Percentiles rank a stretch among this genome's conserved stretches.
Evolutionary conservation across 1,284 basidiomycete genomes (phyloP).

Genomic region (Ganoderma lucidum): DNA sequence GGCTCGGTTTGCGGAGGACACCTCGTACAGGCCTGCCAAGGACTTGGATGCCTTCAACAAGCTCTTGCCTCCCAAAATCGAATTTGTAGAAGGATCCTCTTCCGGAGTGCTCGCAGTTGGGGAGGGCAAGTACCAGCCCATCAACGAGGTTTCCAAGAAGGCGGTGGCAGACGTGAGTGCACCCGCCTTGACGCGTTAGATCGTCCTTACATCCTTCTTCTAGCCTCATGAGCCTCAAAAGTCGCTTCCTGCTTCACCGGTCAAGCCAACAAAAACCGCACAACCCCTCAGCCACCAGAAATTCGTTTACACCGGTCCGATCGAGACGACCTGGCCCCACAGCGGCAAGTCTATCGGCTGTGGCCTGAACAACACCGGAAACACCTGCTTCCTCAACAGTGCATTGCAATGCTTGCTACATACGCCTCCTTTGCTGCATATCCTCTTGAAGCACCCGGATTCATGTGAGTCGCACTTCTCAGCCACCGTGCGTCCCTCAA

Average conservation of each 20-base stretch:
- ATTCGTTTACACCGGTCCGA: conserved; percentile 54
- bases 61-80: conserved; percentile 75
- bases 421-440: conserved; percentile 87
- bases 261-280: conserved; percentile 17
- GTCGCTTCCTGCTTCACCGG: not conserved
- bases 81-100: conserved; percentile 84
- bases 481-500: not conserved
- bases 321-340: conserved; percentile 65
- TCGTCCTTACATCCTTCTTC: not conserved
- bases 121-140: conserved; percentile 80
- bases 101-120: conserved; percentile 71
- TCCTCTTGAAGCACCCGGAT: conserved; percentile 64
- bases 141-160: conserved; percentile 65
- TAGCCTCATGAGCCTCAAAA: not conserved
- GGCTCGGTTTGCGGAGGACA: conserved; percentile 56
- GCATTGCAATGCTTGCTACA: conserved; percentile 94
- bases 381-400: conserved; percentile 98
- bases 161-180: conserved; percentile 33
- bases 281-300: conserved; percentile 25
- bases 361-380: conserved; percentile 92
- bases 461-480: conserved; percentile 45
- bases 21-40: conserved; percentile 65
- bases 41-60: conserved; percentile 79
- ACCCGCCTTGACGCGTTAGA: not conserved
- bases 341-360: conserved; percentile 50